Percentiles rank a stretch among this genome's conserved stretches.
Conservation (phyloP, 106 monocot genomes). For the Acorus gramineus region DNA sequence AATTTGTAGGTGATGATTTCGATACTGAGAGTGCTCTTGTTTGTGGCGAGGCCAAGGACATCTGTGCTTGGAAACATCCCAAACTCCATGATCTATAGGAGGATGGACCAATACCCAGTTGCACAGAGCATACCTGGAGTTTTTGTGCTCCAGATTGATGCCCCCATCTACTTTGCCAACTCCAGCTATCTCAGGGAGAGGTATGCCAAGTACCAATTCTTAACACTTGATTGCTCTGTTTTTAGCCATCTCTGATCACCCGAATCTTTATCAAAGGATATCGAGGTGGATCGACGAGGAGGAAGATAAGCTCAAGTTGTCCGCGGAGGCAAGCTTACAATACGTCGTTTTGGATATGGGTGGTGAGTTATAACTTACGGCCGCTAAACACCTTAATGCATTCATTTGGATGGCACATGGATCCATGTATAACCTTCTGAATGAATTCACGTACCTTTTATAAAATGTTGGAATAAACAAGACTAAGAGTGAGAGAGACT, state of each 20-base stretch:
- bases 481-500: no score
- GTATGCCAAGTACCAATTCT: constrained; percentile 13
- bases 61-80: constrained; percentile 75
- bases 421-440: no score
- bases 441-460: no score
- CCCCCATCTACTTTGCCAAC: constrained; percentile 83
- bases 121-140: constrained; percentile 62
- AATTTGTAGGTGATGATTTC: constrained; percentile 51
- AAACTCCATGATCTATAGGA: constrained; percentile 59
- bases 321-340: constrained; percentile 37
- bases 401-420: no score
- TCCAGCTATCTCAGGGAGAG: constrained; percentile 84
- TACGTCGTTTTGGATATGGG: constrained; percentile 85
- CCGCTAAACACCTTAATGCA: no score
- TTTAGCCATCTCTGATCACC: background rate
- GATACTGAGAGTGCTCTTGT: constrained; percentile 61
- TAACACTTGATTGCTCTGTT: background rate
- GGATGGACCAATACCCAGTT: constrained; percentile 63
- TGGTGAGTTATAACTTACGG: constrained; percentile 36
- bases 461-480: no score
- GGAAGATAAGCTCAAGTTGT: constrained; percentile 36
- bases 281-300: constrained; percentile 79
- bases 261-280: constrained; percentile 32
- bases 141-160: constrained; percentile 64
- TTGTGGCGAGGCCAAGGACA: constrained; percentile 76